phyloP scores from a whole-genome alignment of 1,284 basidiomycete genomes.

The Phlebopus sp. region DNA sequence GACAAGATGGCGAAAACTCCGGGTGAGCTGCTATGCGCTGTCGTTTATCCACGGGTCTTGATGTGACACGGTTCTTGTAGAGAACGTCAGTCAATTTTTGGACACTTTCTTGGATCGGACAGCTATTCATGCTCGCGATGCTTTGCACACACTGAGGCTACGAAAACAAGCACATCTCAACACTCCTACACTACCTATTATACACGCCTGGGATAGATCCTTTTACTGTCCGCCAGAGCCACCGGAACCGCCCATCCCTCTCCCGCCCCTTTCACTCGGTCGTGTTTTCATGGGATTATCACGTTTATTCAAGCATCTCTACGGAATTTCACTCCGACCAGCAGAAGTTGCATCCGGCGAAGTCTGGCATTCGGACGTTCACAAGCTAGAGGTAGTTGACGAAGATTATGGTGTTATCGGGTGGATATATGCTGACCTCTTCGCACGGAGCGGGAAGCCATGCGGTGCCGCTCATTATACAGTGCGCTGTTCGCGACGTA shows the following conservation, averaged over 20 bases:
- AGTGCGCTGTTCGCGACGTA: conserved; percentile 88
- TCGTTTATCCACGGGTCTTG: conserved; percentile 3
- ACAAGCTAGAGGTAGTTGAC: conserved; percentile 91
- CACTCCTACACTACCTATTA: conserved; percentile 52
- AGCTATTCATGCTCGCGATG: conserved; percentile 67
- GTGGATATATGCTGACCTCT: conserved; percentile 94
- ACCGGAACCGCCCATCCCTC: conserved; percentile 64
- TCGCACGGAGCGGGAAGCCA: conserved; percentile 82
- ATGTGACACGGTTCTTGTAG: conserved; percentile 36
- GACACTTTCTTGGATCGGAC: conserved; percentile 77
- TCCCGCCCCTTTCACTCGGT: conserved; percentile 77
- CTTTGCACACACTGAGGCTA: conserved; percentile 66
- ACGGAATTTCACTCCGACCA: conserved; percentile 81
- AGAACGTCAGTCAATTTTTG: conserved; percentile 84
- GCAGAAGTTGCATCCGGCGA: conserved; percentile 71
- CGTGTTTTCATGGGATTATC: conserved; percentile 87
- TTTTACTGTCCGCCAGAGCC: conserved; percentile 81
- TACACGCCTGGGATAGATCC: conserved; percentile 93
- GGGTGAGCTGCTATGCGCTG: conserved; percentile 41
- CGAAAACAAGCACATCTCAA: conserved; percentile 73
- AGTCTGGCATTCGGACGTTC: conserved; percentile 86
- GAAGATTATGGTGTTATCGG: conserved; percentile 85
- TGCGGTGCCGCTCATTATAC: conserved; percentile 96
- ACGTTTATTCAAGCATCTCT: conserved; percentile 79
- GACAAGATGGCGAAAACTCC: conserved; percentile 96